Evolutionary conservation across 306 rosid species (phyloP).

Genomic region (Hippophae rhamnoides): DNA sequence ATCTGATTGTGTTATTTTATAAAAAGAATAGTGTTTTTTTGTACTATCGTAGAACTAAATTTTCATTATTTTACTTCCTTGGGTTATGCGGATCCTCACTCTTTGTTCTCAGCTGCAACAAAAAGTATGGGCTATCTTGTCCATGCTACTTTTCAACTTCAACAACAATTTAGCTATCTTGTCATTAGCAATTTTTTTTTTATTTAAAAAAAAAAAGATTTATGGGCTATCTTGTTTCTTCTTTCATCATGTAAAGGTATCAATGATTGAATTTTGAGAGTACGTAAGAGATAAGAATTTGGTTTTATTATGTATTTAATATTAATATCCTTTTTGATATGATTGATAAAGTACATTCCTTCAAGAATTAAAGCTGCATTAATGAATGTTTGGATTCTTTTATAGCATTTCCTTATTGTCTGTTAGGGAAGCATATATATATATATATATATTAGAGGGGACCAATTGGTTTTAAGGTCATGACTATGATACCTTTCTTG

Average conservation of each 20-base stretch:
- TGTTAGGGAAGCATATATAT: constrained; percentile 46
- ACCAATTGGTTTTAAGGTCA: constrained; percentile 62
- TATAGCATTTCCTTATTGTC: constrained; percentile 40
- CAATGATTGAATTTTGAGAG: background rate
- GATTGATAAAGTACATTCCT: constrained; percentile 43
- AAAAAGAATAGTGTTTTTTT: too few relatives aligned
- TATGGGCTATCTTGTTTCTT: background rate
- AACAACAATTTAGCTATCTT: too few relatives aligned
- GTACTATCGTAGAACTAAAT: too few relatives aligned
- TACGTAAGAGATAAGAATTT: background rate
- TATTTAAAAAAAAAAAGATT: too few relatives aligned
- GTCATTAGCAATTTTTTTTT: too few relatives aligned
- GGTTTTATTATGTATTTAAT: constrained; percentile 11
- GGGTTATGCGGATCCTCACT: too few relatives aligned
- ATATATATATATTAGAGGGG: constrained; percentile 51
- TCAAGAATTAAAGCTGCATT: constrained; percentile 34
- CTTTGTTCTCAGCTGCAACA: too few relatives aligned
- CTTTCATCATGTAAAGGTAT: background rate
- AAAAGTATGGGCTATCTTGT: too few relatives aligned
- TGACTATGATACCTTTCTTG: constrained; percentile 36
- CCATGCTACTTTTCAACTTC: too few relatives aligned
- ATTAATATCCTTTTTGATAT: background rate
- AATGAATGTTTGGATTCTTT: constrained; percentile 57
- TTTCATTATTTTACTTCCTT: too few relatives aligned
- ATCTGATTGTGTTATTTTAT: too few relatives aligned